Evolutionary conservation across 208 protist genomes (phyloP).

Genomic region (Acanthamoeba royreba): DNA sequence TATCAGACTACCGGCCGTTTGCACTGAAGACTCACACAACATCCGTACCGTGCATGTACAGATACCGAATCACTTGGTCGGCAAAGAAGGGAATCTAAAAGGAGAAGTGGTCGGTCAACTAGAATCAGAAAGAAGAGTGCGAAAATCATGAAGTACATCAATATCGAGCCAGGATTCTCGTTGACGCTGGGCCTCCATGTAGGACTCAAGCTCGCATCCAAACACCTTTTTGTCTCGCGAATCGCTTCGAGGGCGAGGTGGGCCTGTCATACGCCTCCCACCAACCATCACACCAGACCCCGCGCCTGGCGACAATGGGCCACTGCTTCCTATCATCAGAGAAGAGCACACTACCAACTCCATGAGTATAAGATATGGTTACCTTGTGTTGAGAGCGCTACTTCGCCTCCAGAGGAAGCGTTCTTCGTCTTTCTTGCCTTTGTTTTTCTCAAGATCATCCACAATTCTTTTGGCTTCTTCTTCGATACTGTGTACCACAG

Average conservation of each 20-base stretch:
- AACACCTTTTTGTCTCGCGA: conserved; percentile 5
- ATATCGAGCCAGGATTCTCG: conserved; percentile 5
- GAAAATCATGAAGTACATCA: neutral
- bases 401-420: neutral
- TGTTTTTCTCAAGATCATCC: conserved; percentile 12
- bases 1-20: no score
- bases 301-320: neutral
- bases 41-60: conserved; percentile 47
- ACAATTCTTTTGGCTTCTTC: neutral
- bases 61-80: conserved; percentile 24
- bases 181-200: neutral
- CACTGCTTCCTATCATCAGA: neutral
- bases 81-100: conserved; percentile 36
- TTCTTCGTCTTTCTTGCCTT: conserved; percentile 13
- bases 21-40: no score
- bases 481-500: conserved; percentile 11
- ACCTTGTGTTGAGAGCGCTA: neutral
- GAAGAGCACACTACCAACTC: neutral
- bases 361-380: neutral
- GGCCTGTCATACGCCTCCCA: neutral
- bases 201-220: neutral
- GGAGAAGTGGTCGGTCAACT: neutral
- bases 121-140: neutral
- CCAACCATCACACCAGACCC: neutral
- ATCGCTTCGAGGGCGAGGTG: neutral